Evolutionary conservation across 257 asterid genomes (phyloP).

Genomic region (Nyctanthes arbortristis): DNA sequence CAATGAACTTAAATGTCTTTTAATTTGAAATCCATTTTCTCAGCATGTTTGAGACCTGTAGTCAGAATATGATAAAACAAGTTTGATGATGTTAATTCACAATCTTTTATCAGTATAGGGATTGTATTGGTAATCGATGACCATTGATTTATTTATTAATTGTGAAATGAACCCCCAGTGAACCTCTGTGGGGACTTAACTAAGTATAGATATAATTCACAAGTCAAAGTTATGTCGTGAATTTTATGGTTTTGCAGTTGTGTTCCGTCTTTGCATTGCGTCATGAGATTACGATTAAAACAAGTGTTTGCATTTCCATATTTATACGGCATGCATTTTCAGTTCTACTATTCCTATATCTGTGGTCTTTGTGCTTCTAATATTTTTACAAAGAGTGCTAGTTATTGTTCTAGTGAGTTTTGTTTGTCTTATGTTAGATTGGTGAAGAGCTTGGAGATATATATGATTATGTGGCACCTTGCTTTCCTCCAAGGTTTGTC

Average conservation of each 20-base stretch:
- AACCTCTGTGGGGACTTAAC: slow-evolving; percentile 3
- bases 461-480: slow-evolving; percentile 94
- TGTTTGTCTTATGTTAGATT: slow-evolving; percentile 55
- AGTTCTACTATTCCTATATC: background rate
- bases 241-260: slow-evolving; percentile 5
- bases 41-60: no score
- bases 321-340: background rate
- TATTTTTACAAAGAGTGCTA: background rate
- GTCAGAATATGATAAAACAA: no score
- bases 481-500: slow-evolving; percentile 95
- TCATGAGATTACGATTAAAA: slow-evolving; percentile 15
- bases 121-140: no score
- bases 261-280: slow-evolving; percentile 8
- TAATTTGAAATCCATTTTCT: background rate
- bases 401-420: slow-evolving; percentile 10
- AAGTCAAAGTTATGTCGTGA: slow-evolving; percentile 16
- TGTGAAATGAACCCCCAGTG: slow-evolving; percentile 12
- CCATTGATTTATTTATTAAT: no score
- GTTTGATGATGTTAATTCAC: no score
- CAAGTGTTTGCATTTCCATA: background rate
- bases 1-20: background rate
- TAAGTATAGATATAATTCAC: background rate
- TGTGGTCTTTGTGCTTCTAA: no score
- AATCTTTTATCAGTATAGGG: no score
- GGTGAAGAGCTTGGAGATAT: slow-evolving; percentile 98